Percentiles rank a stretch among this genome's conserved stretches.
Evolutionary conservation across 176 grass and related monocot genomes (phyloP).

Genomic region (Ananas comosus): DNA sequence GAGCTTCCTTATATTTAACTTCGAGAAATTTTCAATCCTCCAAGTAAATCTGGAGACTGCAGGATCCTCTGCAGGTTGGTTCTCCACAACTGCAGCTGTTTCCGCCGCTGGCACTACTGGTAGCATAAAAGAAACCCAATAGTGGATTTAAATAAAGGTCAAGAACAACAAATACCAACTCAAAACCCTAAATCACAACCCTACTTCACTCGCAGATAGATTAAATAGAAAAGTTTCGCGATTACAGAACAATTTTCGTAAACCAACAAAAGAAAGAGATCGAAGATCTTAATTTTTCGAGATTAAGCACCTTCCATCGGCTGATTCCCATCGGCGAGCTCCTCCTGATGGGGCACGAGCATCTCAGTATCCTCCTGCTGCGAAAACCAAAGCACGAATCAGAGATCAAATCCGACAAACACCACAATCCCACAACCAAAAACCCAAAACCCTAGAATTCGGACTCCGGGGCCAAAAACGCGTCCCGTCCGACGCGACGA

Average conservation of each 20-base stretch:
- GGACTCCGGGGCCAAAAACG: background rate
- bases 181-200: slow-evolving; percentile 5
- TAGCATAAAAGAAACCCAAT: slow-evolving; percentile 10
- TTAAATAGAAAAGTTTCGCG: too few relatives aligned
- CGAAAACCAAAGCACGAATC: slow-evolving; percentile 4
- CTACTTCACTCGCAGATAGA: too few relatives aligned
- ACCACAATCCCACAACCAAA: background rate
- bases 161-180: background rate
- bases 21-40: slow-evolving; percentile 41
- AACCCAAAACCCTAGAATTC: slow-evolving; percentile 3
- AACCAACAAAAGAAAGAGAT: background rate
- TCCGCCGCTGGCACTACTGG: slow-evolving; percentile 13
- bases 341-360: slow-evolving; percentile 40
- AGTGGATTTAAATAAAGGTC: slow-evolving; percentile 10
- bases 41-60: slow-evolving; percentile 51
- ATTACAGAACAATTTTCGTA: background rate
- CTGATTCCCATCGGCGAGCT: slow-evolving; percentile 35
- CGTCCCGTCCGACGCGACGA: background rate
- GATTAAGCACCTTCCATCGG: slow-evolving; percentile 44
- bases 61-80: slow-evolving; percentile 37
- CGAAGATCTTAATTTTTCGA: background rate
- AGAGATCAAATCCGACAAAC: slow-evolving; percentile 19
- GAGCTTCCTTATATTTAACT: slow-evolving; percentile 23
- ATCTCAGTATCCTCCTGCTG: slow-evolving; percentile 55
- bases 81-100: slow-evolving; percentile 23